Evolutionary conservation across 1,139 yeast genomes (phyloP), one percentile per base, ranked within the genome.

Genomic region (Yamadazyma buinensis): DNA sequence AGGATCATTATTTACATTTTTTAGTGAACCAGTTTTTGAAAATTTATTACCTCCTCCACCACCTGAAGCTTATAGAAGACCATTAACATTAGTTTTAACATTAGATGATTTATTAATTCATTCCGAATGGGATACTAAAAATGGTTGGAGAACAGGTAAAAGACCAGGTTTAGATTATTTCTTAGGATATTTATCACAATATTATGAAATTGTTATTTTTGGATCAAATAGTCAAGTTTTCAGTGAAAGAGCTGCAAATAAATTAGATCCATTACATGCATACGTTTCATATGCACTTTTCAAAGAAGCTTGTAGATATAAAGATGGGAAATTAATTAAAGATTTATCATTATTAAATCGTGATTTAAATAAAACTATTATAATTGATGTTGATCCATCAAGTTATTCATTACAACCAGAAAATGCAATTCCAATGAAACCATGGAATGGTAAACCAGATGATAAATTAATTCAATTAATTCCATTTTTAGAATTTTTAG

Each of bases 101-200:
- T 73, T 92, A 51, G 98, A 92, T 49, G 98, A 92, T 55, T 69
- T 92, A 42, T 74, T 92, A 57, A 78, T 90, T 41, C 96, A 92
- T 61, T 82, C 95, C 30, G 86, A 83, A 42, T 92, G 98, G 98
- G 78, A 85, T 40, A 80, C 88, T 47, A 80, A 86, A 59, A 75
- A 81, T 55, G 98, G 98, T 35, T 92, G 99, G 99, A 81, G 95
- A 67, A 92, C 97, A 15, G 97, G 95, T 29, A 94, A 94, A 72
- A 85, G 99, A 67, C 98, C 98, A 28, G 99, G 98, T 40, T 80
- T 87, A 43, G 98, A 94, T 63, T 94, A 94, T 70, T 92, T 92
- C 67, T 69, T 92, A 58, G 95, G 95, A 24, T 92, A 92, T 63
- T 72, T 92, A 51, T 85, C 96, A 6, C 96, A 87, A 62, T 90